Evolutionary conservation across 2,329 filamentous ascomycete species (phyloP), one percentile per base, ranked within the genome.

Genomic region (Arthroderma sp.): DNA sequence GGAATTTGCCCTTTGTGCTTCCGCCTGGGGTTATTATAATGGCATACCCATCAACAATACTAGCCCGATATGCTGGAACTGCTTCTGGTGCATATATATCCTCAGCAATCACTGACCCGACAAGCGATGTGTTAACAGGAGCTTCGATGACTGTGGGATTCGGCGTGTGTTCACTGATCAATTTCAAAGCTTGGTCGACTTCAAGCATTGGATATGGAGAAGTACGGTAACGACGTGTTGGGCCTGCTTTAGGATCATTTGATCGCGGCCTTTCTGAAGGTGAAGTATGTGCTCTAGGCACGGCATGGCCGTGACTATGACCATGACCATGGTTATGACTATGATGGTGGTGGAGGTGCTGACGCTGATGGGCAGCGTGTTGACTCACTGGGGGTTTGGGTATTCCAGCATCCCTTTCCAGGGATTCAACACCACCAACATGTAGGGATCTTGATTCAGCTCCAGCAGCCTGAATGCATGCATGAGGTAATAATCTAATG

Each of bases 21-120:
- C 60, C 59, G 1, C 74, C 77, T 8, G 56, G 62, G 45, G 62
- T 81, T 33, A 88, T 78, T 33, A 88, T 78, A 0, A 94, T 76
- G 2, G 91, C 91, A 58, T 98, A 98, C 1, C 91, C 91, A 61
- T 98, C 91, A 0, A 98, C 91, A 36, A 95, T 96, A 58, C 89
- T 96, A 11, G 91, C 91, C 47, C 87, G 74, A 65, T 94, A 98
- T 0, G 89, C 91, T 0, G 91, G 91, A 0, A 98, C 91, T 5
- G 82, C 78, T 59, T 95, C 89, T 3, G 67, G 66, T 0, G 91
- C 86, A 34, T 71, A 75, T 27, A 98, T 81, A 53, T 94, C 83
- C 58, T 87, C 79, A 0, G 89, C 87, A 1, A 98, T 69, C 0
- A 96, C 81, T 6, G 75, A 77, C 5, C 86, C 86, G 1, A 89